Evolutionary conservation across 1,139 yeast genomes (phyloP).

Genomic region (Sugiyamaella japonica): DNA sequence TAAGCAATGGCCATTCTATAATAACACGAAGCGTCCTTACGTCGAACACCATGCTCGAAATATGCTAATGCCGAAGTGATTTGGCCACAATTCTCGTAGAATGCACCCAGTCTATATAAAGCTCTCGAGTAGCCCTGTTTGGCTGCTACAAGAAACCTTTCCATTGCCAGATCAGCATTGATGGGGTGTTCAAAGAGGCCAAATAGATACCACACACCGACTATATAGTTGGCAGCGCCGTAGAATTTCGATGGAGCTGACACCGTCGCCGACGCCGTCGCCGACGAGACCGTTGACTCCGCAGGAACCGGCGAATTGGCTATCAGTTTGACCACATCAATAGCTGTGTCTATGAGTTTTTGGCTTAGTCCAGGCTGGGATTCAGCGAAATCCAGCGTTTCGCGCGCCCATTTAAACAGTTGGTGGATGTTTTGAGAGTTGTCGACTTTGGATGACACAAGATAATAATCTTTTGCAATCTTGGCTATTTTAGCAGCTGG

Average conservation of each 20-base stretch:
- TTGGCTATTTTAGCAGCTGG: conserved; percentile 34
- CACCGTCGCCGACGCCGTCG: conserved; percentile 15
- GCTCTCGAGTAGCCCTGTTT: conserved; percentile 40
- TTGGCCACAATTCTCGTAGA: conserved; percentile 39
- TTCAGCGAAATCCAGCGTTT: conserved; percentile 37
- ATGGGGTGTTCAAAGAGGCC: conserved; percentile 33
- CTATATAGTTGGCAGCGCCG: conserved; percentile 36
- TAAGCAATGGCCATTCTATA: conserved; percentile 42
- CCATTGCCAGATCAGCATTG: conserved; percentile 33
- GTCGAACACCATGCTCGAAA: conserved; percentile 39
- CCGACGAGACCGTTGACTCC: conserved; percentile 15
- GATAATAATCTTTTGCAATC: conserved; percentile 29
- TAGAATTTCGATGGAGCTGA: conserved; percentile 29
- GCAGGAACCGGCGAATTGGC: conserved; percentile 25
- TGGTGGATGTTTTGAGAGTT: conserved; percentile 17
- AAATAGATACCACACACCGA: conserved; percentile 38
- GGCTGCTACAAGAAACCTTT: conserved; percentile 36
- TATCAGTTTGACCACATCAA: conserved; percentile 31
- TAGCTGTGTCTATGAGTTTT: conserved; percentile 32
- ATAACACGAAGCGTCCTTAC: conserved; percentile 40
- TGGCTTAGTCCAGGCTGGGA: conserved; percentile 34
- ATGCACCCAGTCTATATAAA: conserved; percentile 41
- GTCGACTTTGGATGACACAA: conserved; percentile 6
- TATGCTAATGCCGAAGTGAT: conserved; percentile 34
- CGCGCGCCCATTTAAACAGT: conserved; percentile 41